Evolutionary conservation across 371 early-diverging fungal species (phyloP).

Genomic region (Apophysomyces sp.): DNA sequence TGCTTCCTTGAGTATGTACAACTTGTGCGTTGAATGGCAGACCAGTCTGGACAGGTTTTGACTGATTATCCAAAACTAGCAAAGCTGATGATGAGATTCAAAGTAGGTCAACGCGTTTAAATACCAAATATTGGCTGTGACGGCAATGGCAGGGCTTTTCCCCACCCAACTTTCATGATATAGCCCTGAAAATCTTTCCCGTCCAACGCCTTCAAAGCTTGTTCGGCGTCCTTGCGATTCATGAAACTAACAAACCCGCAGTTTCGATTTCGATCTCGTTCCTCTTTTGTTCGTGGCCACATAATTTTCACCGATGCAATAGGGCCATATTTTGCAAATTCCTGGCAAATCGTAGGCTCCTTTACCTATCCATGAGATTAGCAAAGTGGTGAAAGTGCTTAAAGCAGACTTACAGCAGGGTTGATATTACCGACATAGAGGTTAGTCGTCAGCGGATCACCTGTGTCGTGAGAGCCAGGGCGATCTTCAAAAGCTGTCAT

Average conservation of each 20-base stretch:
- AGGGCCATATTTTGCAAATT: constrained; percentile 83
- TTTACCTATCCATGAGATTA: constrained; percentile 35
- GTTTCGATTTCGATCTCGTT: constrained; percentile 74
- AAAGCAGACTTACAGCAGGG: constrained; percentile 33
- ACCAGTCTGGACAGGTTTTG: constrained; percentile 40
- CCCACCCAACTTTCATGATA: constrained; percentile 83
- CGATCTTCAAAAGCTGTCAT: constrained; percentile 39
- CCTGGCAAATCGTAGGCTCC: constrained; percentile 71
- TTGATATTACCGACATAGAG: constrained; percentile 87
- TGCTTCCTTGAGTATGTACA: constrained; percentile 15
- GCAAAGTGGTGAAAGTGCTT: background rate
- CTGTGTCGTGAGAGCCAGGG: constrained; percentile 68
- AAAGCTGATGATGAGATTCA: background rate
- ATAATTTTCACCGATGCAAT: constrained; percentile 94
- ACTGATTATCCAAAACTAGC: constrained; percentile 36
- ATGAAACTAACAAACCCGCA: constrained; percentile 93
- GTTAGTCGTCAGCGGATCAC: constrained; percentile 84
- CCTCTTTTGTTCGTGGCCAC: constrained; percentile 92
- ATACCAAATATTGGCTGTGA: constrained; percentile 76
- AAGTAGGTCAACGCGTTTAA: background rate
- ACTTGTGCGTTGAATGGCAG: constrained; percentile 75
- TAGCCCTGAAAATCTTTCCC: constrained; percentile 69
- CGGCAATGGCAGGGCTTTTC: constrained; percentile 84
- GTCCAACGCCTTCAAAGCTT: constrained; percentile 74
- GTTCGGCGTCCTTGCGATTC: constrained; percentile 73